Evolutionary conservation across 352 stramenopile species (phyloP).

Genomic region (Ophiocytium majus): DNA sequence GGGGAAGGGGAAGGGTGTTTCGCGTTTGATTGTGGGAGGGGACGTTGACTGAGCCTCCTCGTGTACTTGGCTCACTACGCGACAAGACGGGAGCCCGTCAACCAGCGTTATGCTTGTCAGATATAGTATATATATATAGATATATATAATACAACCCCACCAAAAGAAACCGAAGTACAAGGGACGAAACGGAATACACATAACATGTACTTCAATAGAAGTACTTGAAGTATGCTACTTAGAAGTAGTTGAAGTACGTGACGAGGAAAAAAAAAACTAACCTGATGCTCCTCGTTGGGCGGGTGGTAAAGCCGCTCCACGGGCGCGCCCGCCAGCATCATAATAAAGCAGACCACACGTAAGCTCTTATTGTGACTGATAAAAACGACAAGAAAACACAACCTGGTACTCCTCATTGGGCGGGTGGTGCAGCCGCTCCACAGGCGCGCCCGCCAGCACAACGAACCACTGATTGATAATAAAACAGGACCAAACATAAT

Average conservation of each 20-base stretch:
- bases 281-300: slow-evolving; percentile 41
- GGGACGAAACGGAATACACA: neutral
- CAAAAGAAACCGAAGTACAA: no score
- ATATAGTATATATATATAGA: no score
- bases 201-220: no score
- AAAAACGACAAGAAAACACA: neutral
- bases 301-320: slow-evolving; percentile 26
- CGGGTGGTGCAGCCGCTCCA: slow-evolving; percentile 24
- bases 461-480: neutral
- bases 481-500: neutral
- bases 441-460: slow-evolving; percentile 15
- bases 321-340: neutral
- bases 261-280: no score
- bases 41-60: no score
- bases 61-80: no score
- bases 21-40: no score
- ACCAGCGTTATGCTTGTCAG: no score
- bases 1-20: neutral
- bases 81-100: no score
- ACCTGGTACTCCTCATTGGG: slow-evolving; percentile 42
- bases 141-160: slow-evolving; percentile 6
- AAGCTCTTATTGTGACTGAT: neutral
- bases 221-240: no score
- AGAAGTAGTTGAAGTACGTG: no score
- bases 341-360: neutral